Conservation (phyloP, 345 rosid species). For the Theobroma cacao region DNA sequence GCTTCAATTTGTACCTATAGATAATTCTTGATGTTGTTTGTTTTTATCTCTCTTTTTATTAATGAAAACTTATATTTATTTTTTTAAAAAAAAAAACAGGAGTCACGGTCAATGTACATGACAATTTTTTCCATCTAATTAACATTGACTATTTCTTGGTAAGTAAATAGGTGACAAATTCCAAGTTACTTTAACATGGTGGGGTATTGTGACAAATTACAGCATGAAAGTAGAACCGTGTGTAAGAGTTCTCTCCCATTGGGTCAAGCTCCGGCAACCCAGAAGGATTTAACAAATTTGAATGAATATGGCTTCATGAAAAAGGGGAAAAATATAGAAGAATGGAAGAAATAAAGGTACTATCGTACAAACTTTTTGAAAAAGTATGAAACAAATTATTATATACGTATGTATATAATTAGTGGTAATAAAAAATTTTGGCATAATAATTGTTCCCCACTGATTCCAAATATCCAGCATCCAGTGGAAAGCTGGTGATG, state of each 20-base stretch:
- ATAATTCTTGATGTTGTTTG: too few species aligned
- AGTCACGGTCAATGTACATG: too few species aligned
- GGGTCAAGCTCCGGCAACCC: not conserved
- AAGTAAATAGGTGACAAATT: not conserved
- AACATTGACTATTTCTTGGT: not conserved
- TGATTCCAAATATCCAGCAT: not conserved
- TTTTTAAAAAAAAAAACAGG: too few species aligned
- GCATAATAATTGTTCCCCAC: not conserved
- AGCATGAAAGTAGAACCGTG: not conserved
- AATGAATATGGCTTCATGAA: not conserved
- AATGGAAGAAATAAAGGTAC: not conserved
- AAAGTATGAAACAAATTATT: not conserved
- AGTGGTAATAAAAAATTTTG: not conserved
- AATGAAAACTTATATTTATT: too few species aligned
- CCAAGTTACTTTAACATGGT: not conserved
- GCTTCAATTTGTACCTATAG: too few species aligned
- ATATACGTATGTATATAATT: not conserved
- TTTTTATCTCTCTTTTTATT: too few species aligned
- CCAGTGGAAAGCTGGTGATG: not conserved
- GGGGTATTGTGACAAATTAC: not conserved
- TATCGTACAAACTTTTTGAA: conserved; percentile 5
- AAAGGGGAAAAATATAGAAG: not conserved
- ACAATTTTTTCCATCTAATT: not conserved
- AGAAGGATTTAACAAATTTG: not conserved
- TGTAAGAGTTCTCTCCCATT: not conserved